Evolutionary conservation across 202 grass and related monocot genomes (phyloP).

Genomic region (Thinopyrum obtusiflorum): DNA sequence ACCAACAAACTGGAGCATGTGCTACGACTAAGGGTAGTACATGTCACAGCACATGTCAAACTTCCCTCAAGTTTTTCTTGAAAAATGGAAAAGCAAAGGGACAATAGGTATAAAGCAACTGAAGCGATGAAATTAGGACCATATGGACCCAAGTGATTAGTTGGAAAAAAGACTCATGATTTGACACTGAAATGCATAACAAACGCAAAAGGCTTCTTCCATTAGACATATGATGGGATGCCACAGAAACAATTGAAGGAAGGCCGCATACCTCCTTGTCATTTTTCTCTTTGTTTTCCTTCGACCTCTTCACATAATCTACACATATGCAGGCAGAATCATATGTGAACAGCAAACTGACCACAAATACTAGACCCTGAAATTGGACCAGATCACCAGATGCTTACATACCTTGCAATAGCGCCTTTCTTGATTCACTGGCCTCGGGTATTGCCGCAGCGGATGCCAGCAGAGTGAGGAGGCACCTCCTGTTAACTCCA

Average conservation of each 20-base stretch:
- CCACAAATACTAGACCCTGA: neutral
- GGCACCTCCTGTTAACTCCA: conserved; percentile 56
- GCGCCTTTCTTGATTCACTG: conserved; percentile 62
- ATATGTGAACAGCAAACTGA: neutral
- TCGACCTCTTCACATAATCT: conserved; percentile 82
- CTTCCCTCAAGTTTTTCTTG: neutral
- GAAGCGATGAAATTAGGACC: neutral
- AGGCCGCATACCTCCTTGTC: conserved; percentile 64
- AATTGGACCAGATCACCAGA: neutral
- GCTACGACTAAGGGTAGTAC: neutral
- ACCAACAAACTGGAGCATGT: neutral
- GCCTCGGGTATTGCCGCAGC: conserved; percentile 53
- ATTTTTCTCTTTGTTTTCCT: conserved; percentile 85
- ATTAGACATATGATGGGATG: neutral
- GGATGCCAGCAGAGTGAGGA: conserved; percentile 54
- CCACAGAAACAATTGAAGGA: neutral
- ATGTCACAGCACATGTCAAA: neutral
- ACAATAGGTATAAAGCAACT: neutral
- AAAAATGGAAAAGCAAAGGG: neutral
- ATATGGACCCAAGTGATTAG: neutral
- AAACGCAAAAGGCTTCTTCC: neutral
- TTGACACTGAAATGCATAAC: neutral
- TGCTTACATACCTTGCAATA: conserved; percentile 50
- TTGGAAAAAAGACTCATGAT: neutral
- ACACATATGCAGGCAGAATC: neutral